phyloP scores from a whole-genome alignment of 768 basidiomycete genomes.

The Podaxis carcinomalis region DNA sequence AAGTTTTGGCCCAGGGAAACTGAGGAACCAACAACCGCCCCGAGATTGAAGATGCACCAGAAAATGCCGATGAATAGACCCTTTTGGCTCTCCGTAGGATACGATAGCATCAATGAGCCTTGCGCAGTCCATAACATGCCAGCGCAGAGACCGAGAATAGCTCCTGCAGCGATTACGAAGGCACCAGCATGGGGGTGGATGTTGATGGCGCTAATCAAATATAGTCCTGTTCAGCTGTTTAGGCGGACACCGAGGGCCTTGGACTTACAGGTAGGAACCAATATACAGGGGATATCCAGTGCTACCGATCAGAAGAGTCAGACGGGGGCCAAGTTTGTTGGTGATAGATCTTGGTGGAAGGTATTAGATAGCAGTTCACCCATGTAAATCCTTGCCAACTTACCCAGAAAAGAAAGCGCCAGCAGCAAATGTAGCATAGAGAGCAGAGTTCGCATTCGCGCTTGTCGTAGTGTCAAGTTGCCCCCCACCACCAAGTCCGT shows the following conservation, averaged over 20 bases:
- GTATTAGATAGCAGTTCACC: background rate
- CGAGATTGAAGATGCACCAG: conserved; percentile 81
- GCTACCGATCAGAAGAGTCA: conserved; percentile 70
- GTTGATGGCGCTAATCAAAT: conserved; percentile 49
- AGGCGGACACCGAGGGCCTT: background rate
- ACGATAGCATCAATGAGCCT: conserved; percentile 79
- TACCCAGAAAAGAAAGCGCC: conserved; percentile 54
- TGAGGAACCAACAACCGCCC: conserved; percentile 72
- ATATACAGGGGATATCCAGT: conserved; percentile 75
- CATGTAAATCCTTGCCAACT: conserved; percentile 12
- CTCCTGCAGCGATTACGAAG: conserved; percentile 69
- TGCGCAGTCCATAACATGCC: conserved; percentile 77
- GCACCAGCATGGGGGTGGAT: conserved; percentile 55
- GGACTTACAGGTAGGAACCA: conserved; percentile 60
- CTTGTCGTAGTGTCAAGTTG: conserved; percentile 60
- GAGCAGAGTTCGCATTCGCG: conserved; percentile 64
- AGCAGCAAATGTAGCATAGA: conserved; percentile 52
- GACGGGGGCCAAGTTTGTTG: conserved; percentile 69
- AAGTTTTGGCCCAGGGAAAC: conserved; percentile 72
- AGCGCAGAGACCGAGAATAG: conserved; percentile 69
- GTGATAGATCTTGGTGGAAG: conserved; percentile 54
- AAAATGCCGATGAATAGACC: conserved; percentile 73
- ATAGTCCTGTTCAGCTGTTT: background rate
- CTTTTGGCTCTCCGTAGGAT: conserved; percentile 75
- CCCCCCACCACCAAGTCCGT: conserved; percentile 76